Evolutionary conservation across 2,329 filamentous ascomycete genomes (phyloP).

Genomic region (Clonostachys chloroleuca): DNA sequence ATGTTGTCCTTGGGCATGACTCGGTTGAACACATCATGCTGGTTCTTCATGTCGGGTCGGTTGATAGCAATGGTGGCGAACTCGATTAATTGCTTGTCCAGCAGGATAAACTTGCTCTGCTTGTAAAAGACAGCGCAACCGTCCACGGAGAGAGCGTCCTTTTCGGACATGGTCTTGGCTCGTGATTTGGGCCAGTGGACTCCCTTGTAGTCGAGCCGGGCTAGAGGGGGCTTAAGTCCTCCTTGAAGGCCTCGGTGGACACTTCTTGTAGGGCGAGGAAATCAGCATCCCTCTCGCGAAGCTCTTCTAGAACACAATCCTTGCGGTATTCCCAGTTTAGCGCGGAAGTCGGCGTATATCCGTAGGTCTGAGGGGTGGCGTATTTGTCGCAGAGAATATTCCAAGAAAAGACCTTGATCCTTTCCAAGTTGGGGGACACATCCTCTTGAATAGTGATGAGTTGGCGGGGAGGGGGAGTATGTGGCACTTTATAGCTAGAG

Average conservation of each 20-base stretch:
- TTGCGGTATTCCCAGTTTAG: constrained; percentile 85
- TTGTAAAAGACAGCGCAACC: constrained; percentile 98
- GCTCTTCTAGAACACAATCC: constrained; percentile 77
- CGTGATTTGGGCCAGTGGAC: constrained; percentile 89
- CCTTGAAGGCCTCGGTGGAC: constrained; percentile 85
- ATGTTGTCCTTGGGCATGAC: constrained; percentile 99
- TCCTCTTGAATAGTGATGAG: constrained; percentile 75
- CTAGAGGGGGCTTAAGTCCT: constrained; percentile 84
- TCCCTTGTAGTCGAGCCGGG: constrained; percentile 86
- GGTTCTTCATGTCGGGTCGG: constrained; percentile 92
- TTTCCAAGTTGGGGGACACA: constrained; percentile 54
- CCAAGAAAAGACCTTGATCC: constrained; percentile 84
- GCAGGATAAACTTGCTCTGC: constrained; percentile 84
- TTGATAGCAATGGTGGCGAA: constrained; percentile 91
- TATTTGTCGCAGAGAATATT: constrained; percentile 96
- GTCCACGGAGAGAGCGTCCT: constrained; percentile 85
- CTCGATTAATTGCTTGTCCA: constrained; percentile 93
- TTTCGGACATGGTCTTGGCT: constrained; percentile 86
- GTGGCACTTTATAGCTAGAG: constrained; percentile 53
- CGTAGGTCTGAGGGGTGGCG: constrained; percentile 79
- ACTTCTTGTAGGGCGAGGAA: constrained; percentile 93
- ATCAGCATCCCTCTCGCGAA: constrained; percentile 76
- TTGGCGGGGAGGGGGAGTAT: constrained; percentile 71
- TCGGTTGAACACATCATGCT: constrained; percentile 96
- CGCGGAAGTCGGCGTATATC: constrained; percentile 80